Base-by-base conservation (phyloP, 768 basidiomycete genomes). In the Pholiota microspora region DNA sequence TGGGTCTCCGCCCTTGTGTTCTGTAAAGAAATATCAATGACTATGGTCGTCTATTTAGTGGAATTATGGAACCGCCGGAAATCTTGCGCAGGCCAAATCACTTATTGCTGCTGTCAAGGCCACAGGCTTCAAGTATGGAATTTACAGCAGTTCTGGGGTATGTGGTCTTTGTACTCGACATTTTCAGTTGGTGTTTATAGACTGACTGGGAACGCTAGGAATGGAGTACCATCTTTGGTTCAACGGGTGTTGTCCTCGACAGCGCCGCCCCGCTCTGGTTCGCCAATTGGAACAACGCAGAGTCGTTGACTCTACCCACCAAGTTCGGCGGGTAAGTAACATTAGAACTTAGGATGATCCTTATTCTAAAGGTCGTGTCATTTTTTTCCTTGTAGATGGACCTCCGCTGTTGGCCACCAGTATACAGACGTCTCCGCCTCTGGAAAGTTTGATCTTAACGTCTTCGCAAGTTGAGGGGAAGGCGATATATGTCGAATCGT, bases 131-230 rank as follows among this genome's bases (percentile, higher is more conserved):
- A 58, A 58, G 10, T 62, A 50, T 23, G 61, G 61, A 8, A 62
- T 62, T 16, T 62, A 62, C 51, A 62, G 61, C 44, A 53, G 51
- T 7, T 58, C 61, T 31, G 61, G 61, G n/a, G 61, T 59, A 45
- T 32, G 56, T 51, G n/a, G 4, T 25, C 12, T 38, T 18, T 32
- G 27, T 21, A 21, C 8, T 12, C 13, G 7, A 23, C 2, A n/a
- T n/a, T n/a, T n/a, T n/a, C n/a, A n/a, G n/a, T n/a, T n/a, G n/a
- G n/a, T n/a, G n/a, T n/a, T n/a, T n/a, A n/a, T n/a, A n/a, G n/a
- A n/a, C n/a, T n/a, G n/a, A n/a, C n/a, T n/a, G n/a, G n/a, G n/a
- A n/a, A 7, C 4, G 28, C 21, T 29, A 52, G 51, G 40, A 42
- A 40, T 48, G 46, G 46, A 48, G 46, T 29, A 53, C 29, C n/a